Evolutionary conservation across 2,329 filamentous ascomycete genomes (phyloP).

Genomic region (Zasmidium cellare): DNA sequence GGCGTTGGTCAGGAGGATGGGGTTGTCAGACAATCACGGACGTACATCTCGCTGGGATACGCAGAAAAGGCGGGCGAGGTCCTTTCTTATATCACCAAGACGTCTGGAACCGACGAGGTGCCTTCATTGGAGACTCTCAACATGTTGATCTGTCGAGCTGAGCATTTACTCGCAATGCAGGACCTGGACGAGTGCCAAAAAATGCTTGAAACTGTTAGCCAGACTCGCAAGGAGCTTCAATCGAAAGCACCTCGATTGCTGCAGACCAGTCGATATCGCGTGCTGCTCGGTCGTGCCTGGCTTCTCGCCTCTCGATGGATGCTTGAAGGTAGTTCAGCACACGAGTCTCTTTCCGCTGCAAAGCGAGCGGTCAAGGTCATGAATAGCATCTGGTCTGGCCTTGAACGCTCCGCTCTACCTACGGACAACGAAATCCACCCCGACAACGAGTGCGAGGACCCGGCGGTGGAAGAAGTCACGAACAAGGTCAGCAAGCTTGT

Average conservation of each 20-base stretch:
- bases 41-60: slow-evolving; percentile 62
- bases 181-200: slow-evolving; percentile 17
- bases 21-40: slow-evolving; percentile 45
- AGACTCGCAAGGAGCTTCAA: slow-evolving; percentile 15
- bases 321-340: slow-evolving; percentile 14
- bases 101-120: slow-evolving; percentile 42
- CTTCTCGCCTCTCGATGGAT: slow-evolving; percentile 28
- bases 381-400: slow-evolving; percentile 29
- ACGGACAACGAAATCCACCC: background rate
- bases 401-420: slow-evolving; percentile 18
- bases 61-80: slow-evolving; percentile 57
- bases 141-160: slow-evolving; percentile 20
- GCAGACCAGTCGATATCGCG: slow-evolving; percentile 25
- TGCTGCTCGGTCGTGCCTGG: slow-evolving; percentile 30
- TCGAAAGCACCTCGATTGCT: slow-evolving; percentile 17
- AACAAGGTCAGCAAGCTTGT: slow-evolving; percentile 35
- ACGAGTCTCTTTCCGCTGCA: slow-evolving; percentile 28
- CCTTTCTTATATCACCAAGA: slow-evolving; percentile 60
- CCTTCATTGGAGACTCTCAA: slow-evolving; percentile 51
- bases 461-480: slow-evolving; percentile 17
- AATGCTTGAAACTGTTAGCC: slow-evolving; percentile 19
- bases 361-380: slow-evolving; percentile 29
- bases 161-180: slow-evolving; percentile 25
- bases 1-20: slow-evolving; percentile 38
- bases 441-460: slow-evolving; percentile 12